These are phyloP conservation scores for Acrodontium crateriforme DNA, from an alignment of 2,329 filamentous ascomycete species.

Conservation along the genomic window DNA sequence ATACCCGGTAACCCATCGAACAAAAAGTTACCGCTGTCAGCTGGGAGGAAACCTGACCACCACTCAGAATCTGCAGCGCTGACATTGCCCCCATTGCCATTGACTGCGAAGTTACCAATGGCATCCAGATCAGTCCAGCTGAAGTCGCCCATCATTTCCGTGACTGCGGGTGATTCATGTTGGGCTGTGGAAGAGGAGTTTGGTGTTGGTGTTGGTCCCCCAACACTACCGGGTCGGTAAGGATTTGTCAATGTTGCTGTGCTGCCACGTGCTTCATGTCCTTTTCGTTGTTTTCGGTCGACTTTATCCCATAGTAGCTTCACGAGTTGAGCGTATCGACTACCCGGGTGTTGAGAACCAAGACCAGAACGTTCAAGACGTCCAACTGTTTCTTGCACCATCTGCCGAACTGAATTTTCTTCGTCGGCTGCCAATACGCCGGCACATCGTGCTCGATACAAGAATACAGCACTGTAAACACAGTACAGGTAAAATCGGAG, in stretches of 20 bases:
- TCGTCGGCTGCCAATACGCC: constrained; percentile 35
- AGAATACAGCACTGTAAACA: constrained; percentile 35
- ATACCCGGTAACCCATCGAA: constrained; percentile 18
- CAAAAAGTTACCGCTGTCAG: constrained; percentile 22
- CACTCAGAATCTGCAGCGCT: constrained; percentile 20
- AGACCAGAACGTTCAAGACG: constrained; percentile 31
- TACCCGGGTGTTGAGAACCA: constrained; percentile 33
- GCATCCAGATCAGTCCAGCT: constrained; percentile 36
- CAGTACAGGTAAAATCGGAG: constrained; percentile 36
- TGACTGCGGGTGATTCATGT: constrained; percentile 27
- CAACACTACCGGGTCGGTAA: constrained; percentile 25
- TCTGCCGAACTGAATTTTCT: constrained; percentile 31
- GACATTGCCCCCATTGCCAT: constrained; percentile 22
- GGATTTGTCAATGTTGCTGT: constrained; percentile 22
- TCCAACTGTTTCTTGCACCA: constrained; percentile 33
- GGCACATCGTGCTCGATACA: constrained; percentile 34
- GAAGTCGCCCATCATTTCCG: constrained; percentile 35
- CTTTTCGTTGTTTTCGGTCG: constrained; percentile 18
- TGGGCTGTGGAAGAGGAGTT: constrained; percentile 11
- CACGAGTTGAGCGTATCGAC: constrained; percentile 32
- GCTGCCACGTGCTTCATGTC: constrained; percentile 3
- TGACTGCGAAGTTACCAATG: constrained; percentile 35
- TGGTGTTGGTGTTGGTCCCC: constrained; percentile 21
- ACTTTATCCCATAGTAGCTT: constrained; percentile 36
- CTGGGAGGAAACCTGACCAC: constrained; percentile 25